Percentiles rank a stretch among this genome's conserved stretches.
phyloP scores from a whole-genome alignment of 768 basidiomycete species.

The Collybia sp. region DNA sequence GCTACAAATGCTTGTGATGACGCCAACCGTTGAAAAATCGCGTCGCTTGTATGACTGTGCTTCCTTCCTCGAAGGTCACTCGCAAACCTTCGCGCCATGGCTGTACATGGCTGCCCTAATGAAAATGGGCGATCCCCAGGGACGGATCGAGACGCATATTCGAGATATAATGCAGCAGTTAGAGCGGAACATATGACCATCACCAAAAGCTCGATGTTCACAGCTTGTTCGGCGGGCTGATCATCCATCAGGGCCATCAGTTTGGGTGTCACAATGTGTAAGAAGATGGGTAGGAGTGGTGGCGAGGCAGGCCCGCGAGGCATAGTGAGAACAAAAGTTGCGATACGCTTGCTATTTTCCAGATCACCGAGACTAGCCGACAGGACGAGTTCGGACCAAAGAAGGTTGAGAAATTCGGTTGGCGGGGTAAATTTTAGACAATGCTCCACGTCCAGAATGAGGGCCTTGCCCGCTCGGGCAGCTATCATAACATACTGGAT shows the following conservation, averaged over 20 bases:
- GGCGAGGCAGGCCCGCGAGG: slow-evolving; percentile 48
- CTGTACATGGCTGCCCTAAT: slow-evolving; percentile 58
- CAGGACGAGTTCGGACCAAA: slow-evolving; percentile 65
- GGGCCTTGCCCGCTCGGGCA: slow-evolving; percentile 59
- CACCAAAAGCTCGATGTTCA: slow-evolving; percentile 61
- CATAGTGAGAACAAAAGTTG: slow-evolving; percentile 62
- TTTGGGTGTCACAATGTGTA: slow-evolving; percentile 62
- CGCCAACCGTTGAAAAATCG: slow-evolving; percentile 55
- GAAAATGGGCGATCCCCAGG: slow-evolving; percentile 43
- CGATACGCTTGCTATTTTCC: slow-evolving; percentile 60
- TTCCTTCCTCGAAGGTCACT: slow-evolving; percentile 52
- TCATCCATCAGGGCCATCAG: slow-evolving; percentile 57
- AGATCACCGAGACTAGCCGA: slow-evolving; percentile 53
- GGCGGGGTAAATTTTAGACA: slow-evolving; percentile 58
- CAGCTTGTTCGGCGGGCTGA: slow-evolving; percentile 45
- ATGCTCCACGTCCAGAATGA: slow-evolving; percentile 60
- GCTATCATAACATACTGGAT: slow-evolving; percentile 52
- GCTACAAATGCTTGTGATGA: slow-evolving; percentile 62
- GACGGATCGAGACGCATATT: slow-evolving; percentile 58
- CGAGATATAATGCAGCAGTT: slow-evolving; percentile 64
- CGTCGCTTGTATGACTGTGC: slow-evolving; percentile 41
- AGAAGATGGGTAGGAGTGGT: slow-evolving; percentile 70
- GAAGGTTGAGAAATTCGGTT: slow-evolving; percentile 53
- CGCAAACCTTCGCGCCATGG: slow-evolving; percentile 64
- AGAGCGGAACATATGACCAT: slow-evolving; percentile 61